Evolutionary conservation across 148 eudicot species (phyloP).

Genomic region (Mesembryanthemum crystallinum): DNA sequence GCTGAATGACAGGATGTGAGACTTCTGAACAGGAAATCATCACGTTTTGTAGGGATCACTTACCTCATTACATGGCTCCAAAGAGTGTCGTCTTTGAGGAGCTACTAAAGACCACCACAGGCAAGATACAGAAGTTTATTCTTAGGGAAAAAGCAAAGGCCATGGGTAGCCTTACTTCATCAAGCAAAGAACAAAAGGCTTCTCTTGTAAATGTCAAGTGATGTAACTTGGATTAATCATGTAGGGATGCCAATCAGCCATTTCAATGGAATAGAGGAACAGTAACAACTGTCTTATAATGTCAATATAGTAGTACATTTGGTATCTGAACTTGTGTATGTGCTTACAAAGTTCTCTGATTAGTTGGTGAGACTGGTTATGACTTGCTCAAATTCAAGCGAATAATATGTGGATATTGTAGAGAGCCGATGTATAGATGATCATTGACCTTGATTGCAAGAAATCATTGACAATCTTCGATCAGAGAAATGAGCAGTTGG

Average conservation of each 20-base stretch:
- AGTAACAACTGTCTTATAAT: neutral
- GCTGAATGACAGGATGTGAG: constrained; percentile 29
- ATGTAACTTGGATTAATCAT: too few species aligned
- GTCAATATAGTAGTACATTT: too few species aligned
- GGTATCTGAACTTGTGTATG: too few species aligned
- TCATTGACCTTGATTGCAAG: constrained; percentile 46
- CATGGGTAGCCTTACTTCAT: constrained; percentile 31
- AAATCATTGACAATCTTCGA: constrained; percentile 24
- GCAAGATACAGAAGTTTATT: constrained; percentile 46
- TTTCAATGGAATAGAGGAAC: neutral
- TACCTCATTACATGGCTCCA: constrained; percentile 51
- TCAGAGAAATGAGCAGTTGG: constrained; percentile 57
- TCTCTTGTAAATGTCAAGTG: too few species aligned
- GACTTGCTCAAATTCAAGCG: constrained; percentile 43
- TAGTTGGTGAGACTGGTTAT: neutral
- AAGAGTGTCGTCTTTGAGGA: constrained; percentile 42
- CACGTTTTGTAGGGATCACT: constrained; percentile 33
- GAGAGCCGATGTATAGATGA: constrained; percentile 52
- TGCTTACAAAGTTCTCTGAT: too few species aligned
- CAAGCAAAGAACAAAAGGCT: neutral
- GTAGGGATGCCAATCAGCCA: neutral
- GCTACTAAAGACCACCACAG: constrained; percentile 48
- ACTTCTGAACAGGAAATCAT: constrained; percentile 35
- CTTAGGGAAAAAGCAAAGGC: constrained; percentile 45
- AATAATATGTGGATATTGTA: constrained; percentile 43